Evolutionary conservation across 805 yeast species (phyloP).

Genomic region (Cyberlindnera mississippiensis): DNA sequence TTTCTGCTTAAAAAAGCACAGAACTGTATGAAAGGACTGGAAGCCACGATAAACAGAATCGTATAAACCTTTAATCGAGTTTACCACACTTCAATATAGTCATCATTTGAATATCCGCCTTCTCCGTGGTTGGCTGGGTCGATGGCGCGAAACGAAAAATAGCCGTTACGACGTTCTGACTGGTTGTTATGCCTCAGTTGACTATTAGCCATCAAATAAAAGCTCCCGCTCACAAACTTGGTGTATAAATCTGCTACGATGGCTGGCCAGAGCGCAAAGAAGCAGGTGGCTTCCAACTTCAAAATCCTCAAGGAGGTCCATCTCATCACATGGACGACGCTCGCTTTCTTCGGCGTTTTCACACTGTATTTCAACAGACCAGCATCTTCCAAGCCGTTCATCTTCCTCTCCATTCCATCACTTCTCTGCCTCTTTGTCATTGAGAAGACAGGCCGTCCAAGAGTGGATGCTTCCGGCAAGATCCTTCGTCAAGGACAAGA

Average conservation of each 20-base stretch:
- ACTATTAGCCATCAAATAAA: too few relatives aligned
- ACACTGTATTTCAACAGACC: slow-evolving; percentile 36
- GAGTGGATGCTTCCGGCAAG: slow-evolving; percentile 33
- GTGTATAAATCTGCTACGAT: slow-evolving; percentile 26
- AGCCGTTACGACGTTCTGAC: too few relatives aligned
- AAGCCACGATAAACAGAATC: too few relatives aligned
- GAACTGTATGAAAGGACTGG: too few relatives aligned
- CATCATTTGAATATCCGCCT: too few relatives aligned
- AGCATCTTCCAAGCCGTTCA: slow-evolving; percentile 27
- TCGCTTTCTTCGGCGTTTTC: slow-evolving; percentile 27
- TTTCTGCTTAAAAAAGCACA: too few relatives aligned
- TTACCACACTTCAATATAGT: too few relatives aligned
- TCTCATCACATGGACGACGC: slow-evolving; percentile 27
- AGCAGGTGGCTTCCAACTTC: slow-evolving; percentile 41
- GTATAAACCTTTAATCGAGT: too few relatives aligned
- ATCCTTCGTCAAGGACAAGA: slow-evolving; percentile 46
- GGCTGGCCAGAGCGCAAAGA: slow-evolving; percentile 59
- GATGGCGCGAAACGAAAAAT: too few relatives aligned
- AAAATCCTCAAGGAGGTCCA: slow-evolving; percentile 39
- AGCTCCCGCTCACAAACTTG: too few relatives aligned
- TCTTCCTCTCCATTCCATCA: slow-evolving; percentile 30
- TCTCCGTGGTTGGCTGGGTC: too few relatives aligned
- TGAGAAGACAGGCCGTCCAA: slow-evolving; percentile 50
- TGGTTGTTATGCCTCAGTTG: too few relatives aligned
- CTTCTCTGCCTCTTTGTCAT: slow-evolving; percentile 38